Evolutionary conservation across 1,284 basidiomycete genomes (phyloP).

Genomic region (Ceratobasidium sp.): DNA sequence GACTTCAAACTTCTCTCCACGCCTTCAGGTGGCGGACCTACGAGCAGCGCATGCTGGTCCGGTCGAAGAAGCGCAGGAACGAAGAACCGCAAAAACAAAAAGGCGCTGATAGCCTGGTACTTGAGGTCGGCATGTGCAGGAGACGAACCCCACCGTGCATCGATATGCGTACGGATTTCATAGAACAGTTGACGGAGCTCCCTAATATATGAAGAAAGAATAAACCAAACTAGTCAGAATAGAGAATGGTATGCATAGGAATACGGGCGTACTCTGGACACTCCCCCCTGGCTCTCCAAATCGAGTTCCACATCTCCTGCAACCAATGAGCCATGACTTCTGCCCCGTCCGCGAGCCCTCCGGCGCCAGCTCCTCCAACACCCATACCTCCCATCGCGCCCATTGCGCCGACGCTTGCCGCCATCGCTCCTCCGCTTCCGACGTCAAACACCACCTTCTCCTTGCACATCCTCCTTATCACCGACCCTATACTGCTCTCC

Average conservation of each 20-base stretch:
- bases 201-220: conserved; percentile 59
- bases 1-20: conserved; percentile 81
- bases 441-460: conserved; percentile 84
- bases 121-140: conserved; percentile 61
- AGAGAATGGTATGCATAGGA: conserved; percentile 6
- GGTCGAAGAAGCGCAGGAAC: conserved; percentile 84
- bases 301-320: conserved; percentile 79
- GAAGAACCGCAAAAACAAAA: conserved; percentile 87
- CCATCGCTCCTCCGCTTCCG: conserved; percentile 66
- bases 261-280: conserved; percentile 75
- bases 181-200: conserved; percentile 81
- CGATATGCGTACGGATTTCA: conserved; percentile 78
- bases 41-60: conserved; percentile 62
- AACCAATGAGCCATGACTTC: conserved; percentile 82
- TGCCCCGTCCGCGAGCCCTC: conserved; percentile 70
- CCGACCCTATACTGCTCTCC: conserved; percentile 78
- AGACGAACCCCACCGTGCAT: conserved; percentile 66
- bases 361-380: not conserved
- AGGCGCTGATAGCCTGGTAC: conserved; percentile 86
- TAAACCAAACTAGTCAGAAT: too few species aligned
- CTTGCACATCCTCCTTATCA: conserved; percentile 74
- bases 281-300: conserved; percentile 76
- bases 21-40: conserved; percentile 73
- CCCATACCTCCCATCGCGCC: conserved; percentile 18
- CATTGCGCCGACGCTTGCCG: not conserved